Evolutionary conservation across 2,329 filamentous ascomycete species (phyloP).

Genomic region (Talaromyces sp.): DNA sequence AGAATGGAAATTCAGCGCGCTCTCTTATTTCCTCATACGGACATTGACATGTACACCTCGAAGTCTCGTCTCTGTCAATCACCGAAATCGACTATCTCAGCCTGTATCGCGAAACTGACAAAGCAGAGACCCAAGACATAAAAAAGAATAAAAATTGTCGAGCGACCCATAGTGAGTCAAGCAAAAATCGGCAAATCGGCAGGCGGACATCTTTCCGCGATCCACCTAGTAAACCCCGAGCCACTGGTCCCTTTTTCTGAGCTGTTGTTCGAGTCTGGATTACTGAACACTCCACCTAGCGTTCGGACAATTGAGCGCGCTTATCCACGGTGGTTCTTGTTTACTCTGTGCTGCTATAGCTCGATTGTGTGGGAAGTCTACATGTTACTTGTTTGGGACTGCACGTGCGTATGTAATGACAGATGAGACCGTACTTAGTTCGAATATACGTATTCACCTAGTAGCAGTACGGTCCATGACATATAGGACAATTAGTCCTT

Average conservation of each 20-base stretch:
- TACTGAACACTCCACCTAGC: background rate
- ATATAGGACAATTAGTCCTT: background rate
- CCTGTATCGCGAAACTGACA: background rate
- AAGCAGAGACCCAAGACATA: background rate
- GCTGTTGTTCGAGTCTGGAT: background rate
- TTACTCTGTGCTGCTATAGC: too few relatives aligned
- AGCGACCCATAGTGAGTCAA: conserved; percentile 1
- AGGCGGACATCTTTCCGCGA: background rate
- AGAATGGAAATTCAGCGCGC: background rate
- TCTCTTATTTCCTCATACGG: background rate
- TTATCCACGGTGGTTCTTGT: too few relatives aligned
- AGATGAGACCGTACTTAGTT: too few relatives aligned
- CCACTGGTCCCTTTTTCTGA: background rate
- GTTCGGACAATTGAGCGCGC: too few relatives aligned
- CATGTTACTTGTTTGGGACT: too few relatives aligned
- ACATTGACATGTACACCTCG: background rate
- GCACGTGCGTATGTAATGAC: too few relatives aligned
- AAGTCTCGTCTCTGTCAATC: background rate
- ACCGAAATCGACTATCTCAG: background rate
- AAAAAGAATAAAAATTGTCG: background rate
- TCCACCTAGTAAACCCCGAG: background rate
- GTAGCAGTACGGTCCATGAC: too few relatives aligned
- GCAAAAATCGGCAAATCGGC: conserved; percentile 2
- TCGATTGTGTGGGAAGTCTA: too few relatives aligned
- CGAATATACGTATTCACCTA: too few relatives aligned